A percentile compares a stretch with the other conserved stretches of the same genome.
Conservation (phyloP, 495 filamentous ascomycete genomes). For the Halenospora varia region DNA sequence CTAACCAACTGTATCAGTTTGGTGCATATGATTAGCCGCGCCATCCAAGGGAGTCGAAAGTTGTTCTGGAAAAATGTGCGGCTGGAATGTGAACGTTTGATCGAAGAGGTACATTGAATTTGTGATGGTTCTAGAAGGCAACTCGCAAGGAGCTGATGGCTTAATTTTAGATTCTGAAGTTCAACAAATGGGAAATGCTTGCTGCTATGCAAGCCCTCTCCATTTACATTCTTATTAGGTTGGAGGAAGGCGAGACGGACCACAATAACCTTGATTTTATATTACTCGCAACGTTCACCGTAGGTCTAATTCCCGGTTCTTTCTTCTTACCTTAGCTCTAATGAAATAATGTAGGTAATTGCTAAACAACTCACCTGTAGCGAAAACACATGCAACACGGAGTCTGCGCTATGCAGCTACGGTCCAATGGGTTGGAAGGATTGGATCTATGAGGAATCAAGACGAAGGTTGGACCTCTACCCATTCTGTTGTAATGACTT, state of each 20-base stretch:
- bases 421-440: constrained; percentile 33
- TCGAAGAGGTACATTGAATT: constrained; percentile 31
- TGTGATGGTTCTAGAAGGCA: constrained; percentile 5
- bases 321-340: constrained; percentile 10
- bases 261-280: constrained; percentile 37
- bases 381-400: constrained; percentile 13
- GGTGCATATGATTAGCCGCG: constrained; percentile 35
- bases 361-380: constrained; percentile 14
- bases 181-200: constrained; percentile 37
- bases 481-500: background rate
- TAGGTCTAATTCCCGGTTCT: constrained; percentile 21
- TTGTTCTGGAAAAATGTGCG: constrained; percentile 42
- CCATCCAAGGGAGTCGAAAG: constrained; percentile 33
- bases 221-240: constrained; percentile 37
- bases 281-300: constrained; percentile 32
- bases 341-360: constrained; percentile 21
- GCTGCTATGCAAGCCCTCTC: constrained; percentile 39
- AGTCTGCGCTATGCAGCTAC: constrained; percentile 9
- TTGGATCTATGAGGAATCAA: constrained; percentile 43
- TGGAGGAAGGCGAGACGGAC: constrained; percentile 42
- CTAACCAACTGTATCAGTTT: constrained; percentile 42
- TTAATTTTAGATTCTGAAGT: constrained; percentile 25
- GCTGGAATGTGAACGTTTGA: constrained; percentile 40
- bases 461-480: constrained; percentile 27
- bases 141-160: constrained; percentile 10